Evolutionary conservation across 331 rosid species (phyloP).

Genomic region (Cucumis variabilis): DNA sequence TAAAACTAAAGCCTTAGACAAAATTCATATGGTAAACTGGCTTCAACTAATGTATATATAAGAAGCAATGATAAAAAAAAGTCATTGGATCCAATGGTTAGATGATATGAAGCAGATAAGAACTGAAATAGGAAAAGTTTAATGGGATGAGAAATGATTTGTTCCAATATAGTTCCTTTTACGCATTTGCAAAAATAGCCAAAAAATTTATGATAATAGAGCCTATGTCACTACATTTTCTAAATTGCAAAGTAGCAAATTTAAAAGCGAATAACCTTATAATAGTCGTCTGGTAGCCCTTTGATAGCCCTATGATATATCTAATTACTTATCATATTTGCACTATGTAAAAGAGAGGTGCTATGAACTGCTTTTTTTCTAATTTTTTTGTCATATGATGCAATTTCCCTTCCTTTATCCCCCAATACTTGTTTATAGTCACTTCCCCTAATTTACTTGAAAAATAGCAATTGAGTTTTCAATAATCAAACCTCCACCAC

Average conservation of each 20-base stretch:
- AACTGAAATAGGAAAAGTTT: neutral
- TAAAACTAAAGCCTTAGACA: conserved; percentile 8
- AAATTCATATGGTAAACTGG: neutral
- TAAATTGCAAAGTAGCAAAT: too few relatives aligned
- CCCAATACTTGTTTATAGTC: neutral
- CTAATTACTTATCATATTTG: too few relatives aligned
- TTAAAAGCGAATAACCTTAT: too few relatives aligned
- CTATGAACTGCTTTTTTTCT: too few relatives aligned
- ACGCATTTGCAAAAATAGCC: too few relatives aligned
- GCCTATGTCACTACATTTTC: too few relatives aligned
- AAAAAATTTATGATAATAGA: too few relatives aligned
- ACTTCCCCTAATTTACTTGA: neutral
- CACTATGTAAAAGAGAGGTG: too few relatives aligned
- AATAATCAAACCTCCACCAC: neutral
- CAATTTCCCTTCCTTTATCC: too few relatives aligned
- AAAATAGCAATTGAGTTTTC: neutral
- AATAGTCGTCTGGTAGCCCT: too few relatives aligned
- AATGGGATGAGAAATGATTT: conserved; percentile 27
- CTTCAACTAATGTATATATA: conserved; percentile 27
- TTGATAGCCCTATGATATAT: too few relatives aligned
- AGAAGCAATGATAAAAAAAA: conserved; percentile 30
- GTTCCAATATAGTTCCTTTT: conserved; percentile 45
- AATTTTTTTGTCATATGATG: too few relatives aligned
- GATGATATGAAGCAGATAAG: neutral
- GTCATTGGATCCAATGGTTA: conserved; percentile 86